Conservation (phyloP, 768 basidiomycete genomes). For the Rhodotorula graminis region DNA sequence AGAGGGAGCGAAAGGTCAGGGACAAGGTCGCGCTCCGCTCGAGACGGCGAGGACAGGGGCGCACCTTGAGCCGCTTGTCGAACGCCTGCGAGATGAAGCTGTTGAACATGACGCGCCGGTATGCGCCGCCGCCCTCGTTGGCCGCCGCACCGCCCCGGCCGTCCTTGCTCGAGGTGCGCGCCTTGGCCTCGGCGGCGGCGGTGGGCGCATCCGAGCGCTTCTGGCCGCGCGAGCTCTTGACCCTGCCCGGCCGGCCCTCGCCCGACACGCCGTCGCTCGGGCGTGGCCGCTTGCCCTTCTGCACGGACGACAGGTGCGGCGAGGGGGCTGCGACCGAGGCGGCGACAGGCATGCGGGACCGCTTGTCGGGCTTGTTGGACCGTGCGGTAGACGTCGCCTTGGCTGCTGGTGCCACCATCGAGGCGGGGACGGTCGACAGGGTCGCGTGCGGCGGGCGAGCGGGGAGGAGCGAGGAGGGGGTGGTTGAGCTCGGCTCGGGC, state of each 20-base stretch:
- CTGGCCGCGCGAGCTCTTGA: slow-evolving; percentile 16
- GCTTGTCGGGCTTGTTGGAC: neutral
- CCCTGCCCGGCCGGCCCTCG: slow-evolving; percentile 5
- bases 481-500: too few relatives aligned
- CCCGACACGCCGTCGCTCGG: neutral
- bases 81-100: slow-evolving; percentile 76
- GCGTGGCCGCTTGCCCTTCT: slow-evolving; percentile 5
- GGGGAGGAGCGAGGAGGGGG: neutral
- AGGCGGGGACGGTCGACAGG: neutral
- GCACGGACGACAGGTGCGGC: neutral
- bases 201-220: neutral
- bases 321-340: neutral
- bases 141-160: neutral
- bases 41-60: slow-evolving; percentile 42
- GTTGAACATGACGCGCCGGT: slow-evolving; percentile 64
- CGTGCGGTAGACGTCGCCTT: neutral
- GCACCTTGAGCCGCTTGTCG: slow-evolving; percentile 64
- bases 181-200: slow-evolving; percentile 5
- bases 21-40: slow-evolving; percentile 2
- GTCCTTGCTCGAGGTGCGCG: neutral
- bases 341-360: neutral
- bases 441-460: neutral
- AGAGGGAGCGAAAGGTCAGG: neutral
- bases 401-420: neutral
- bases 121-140: neutral